Evolutionary conservation across 805 yeast species (phyloP), one percentile per base, ranked within the genome.

Genomic region (Babjeviella inositovora): DNA sequence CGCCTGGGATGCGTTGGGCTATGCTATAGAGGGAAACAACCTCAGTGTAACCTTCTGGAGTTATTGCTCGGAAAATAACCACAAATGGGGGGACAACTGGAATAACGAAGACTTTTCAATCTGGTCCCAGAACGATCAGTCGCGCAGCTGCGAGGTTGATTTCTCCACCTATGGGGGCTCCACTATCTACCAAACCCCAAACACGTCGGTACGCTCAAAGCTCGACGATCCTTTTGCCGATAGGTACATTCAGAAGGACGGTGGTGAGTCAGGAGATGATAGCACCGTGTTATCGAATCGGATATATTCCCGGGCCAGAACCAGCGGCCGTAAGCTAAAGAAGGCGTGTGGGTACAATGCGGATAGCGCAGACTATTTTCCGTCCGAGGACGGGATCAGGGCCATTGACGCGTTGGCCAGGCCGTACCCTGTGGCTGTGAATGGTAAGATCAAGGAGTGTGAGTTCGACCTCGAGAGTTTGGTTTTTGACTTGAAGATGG

Each of bases 21-120:
- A 50, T 35, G 97, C 90, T 0, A 48, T 87, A 20, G 97, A 90
- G 42, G 73, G 73, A 1, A 60, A 69, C 25, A 62, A 64, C 23
- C 44, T 82, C 37, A 67, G 76, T 21, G 82, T 71, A 43, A 72
- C 93, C 3, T 67, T 71, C 38, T 87, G 98, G 97, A 70, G 82
- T 35, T 87, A 87, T 43, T 63, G 77, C 17, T 54, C 73, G 5
- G 50, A 55, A 19, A 87, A 85, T 40, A 52, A 68, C 16, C 93
- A 90, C 47, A 50, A 64, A 39, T 71, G 79, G 73, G 98, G 98
- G 0, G 98, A 87, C 45, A 43, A 61, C 13, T 87, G 96, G 93
- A 87, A 87, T 38, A 71, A 82, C 33, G 98, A 87, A 41, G 97
- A 87, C 45, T 73, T 87, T 42, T 79, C 95, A 1, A 64, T 87